phyloP scores from a whole-genome alignment of 78 protist species.

The Protostelium mycophagum region DNA sequence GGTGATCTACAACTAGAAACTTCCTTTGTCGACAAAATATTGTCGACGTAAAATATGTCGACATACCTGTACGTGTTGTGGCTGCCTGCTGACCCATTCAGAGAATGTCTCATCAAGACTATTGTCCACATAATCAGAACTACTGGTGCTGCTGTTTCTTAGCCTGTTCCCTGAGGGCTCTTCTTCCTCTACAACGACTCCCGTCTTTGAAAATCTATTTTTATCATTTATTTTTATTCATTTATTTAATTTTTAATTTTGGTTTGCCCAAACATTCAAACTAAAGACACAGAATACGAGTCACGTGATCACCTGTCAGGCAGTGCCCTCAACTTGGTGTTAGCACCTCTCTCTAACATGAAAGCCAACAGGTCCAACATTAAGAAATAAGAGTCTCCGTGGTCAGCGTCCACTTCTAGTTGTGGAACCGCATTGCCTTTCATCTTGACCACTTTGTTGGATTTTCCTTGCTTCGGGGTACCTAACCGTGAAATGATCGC shows the following conservation, averaged over 20 bases:
- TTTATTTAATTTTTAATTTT: too few species aligned
- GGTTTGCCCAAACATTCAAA: too few species aligned
- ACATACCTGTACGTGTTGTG: neutral
- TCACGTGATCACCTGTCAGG: too few species aligned
- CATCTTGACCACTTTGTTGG: neutral
- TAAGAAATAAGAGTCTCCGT: neutral
- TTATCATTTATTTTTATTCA: too few species aligned
- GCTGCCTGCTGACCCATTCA: neutral
- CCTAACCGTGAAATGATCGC: neutral
- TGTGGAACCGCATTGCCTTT: neutral
- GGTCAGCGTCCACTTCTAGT: neutral
- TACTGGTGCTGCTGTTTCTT: neutral
- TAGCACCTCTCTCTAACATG: neutral
- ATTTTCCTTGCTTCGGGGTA: neutral
- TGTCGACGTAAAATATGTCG: too few species aligned
- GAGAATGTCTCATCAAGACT: neutral
- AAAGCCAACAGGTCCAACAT: neutral
- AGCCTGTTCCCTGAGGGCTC: neutral
- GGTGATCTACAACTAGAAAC: neutral
- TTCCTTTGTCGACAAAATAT: neutral
- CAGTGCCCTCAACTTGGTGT: neutral
- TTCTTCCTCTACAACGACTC: too few species aligned
- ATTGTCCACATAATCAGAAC: neutral
- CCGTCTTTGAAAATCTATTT: too few species aligned
- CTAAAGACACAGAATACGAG: too few species aligned